Evolutionary conservation across 2,329 filamentous ascomycete genomes (phyloP), one percentile per base, ranked within the genome.

Genomic region (Alternaria consortialis): DNA sequence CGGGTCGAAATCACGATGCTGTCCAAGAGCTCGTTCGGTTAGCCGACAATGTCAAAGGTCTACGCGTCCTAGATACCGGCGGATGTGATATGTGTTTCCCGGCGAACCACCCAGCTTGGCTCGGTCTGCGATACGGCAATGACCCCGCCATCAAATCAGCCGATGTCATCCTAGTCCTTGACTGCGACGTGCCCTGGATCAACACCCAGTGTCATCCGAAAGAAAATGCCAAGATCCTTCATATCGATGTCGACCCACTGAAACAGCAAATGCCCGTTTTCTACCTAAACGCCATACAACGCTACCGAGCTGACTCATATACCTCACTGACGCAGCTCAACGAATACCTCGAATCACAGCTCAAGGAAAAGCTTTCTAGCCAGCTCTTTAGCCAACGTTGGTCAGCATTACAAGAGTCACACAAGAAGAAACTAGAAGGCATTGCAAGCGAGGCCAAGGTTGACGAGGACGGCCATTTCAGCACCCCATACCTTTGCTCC

Each of bases 151-250:
- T 97, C 74, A 86, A 84, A 60, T 87, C 87, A 0, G 92, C 94
- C 0, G 94, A 97, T 75, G 87, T 93, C 11, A 96, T 97, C 60
- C 68, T 97, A 1, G 90, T 97, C 2, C 74, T 97, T 25, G 91
- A 97, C 77, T 96, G 93, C 65, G 94, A 97, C 73, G 93, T 97
- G 0, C 94, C 94, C 0, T 97, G 93, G 93, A 93, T 97, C 56
- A 89, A 90, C n/a, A 95, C 92, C 0, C 87, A 88, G 62, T 89
- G 86, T 79, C 84, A 84, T 46, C 89, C 89, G 0, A 83, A 81
- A 4, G 76, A 81, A 1, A 79, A 81, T 7, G 85, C 88, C 2
- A 87, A 83, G 60, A 86, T 91, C 64, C 84, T 87, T 58, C 89
- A 91, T 67, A 81, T 91, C 51, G 89, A 91, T 66, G 82, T 87